Evolutionary conservation across 768 basidiomycete genomes (phyloP).

Genomic region (Calocybe cyanea): DNA sequence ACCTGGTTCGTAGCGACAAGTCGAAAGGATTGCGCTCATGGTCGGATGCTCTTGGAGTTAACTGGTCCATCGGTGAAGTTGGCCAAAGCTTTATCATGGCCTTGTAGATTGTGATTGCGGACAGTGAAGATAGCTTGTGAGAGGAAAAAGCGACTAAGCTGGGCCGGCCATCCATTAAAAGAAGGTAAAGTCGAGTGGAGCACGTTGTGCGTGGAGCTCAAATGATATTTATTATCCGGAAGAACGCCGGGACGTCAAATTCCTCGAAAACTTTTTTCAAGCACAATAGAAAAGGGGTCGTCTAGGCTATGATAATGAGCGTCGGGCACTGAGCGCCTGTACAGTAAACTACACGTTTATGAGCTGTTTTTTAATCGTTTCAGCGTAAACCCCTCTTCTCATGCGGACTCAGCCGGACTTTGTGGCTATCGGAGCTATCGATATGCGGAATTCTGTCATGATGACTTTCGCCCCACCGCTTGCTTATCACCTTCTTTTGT

Average conservation of each 20-base stretch:
- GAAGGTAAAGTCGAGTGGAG: conserved; percentile 5
- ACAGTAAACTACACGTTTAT: too few species aligned
- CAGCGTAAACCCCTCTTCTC: not conserved
- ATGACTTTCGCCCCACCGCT: not conserved
- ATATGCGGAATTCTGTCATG: not conserved
- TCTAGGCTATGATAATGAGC: too few species aligned
- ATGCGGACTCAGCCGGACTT: conserved; percentile 1
- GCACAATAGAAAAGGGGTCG: too few species aligned
- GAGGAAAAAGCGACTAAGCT: conserved; percentile 13
- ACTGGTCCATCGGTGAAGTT: conserved; percentile 43
- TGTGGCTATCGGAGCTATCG: not conserved
- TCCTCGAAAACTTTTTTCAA: too few species aligned
- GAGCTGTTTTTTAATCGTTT: too few species aligned
- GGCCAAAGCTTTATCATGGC: conserved; percentile 74
- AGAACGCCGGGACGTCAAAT: too few species aligned
- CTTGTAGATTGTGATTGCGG: conserved; percentile 19
- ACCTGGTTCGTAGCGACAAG: conserved; percentile 10
- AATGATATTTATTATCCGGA: not conserved
- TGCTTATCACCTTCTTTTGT: not conserved
- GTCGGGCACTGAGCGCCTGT: too few species aligned
- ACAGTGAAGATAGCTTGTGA: conserved; percentile 19
- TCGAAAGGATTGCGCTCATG: conserved; percentile 64
- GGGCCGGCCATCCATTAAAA: conserved; percentile 11
- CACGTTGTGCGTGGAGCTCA: conserved; percentile 9
- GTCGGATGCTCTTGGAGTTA: conserved; percentile 52